Percentiles rank a stretch among this genome's conserved stretches.
phyloP scores from a whole-genome alignment of 139 green algal genomes.

The Nannochloris sp. region DNA sequence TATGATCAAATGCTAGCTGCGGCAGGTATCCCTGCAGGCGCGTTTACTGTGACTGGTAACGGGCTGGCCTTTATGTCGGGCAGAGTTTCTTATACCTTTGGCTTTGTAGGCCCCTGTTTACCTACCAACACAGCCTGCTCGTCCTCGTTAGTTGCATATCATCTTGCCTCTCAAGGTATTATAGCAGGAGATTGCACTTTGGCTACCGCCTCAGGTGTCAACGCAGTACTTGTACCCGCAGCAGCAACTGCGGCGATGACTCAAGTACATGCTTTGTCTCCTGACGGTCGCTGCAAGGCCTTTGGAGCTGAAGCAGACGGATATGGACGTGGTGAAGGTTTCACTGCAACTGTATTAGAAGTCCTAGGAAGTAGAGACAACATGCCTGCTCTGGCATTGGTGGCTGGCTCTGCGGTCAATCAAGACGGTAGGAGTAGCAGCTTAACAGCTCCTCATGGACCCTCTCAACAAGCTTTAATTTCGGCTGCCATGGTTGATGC shows the following conservation, averaged over 20 bases:
- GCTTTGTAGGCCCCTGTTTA: constrained; percentile 58
- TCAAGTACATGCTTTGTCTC: constrained; percentile 33
- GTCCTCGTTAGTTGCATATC: constrained; percentile 66
- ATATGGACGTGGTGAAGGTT: constrained; percentile 78
- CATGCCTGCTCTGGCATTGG: constrained; percentile 24
- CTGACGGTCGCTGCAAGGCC: constrained; percentile 74
- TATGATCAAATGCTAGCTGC: constrained; percentile 50
- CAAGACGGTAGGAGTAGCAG: constrained; percentile 79
- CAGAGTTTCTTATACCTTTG: constrained; percentile 75
- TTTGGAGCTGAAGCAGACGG: constrained; percentile 74
- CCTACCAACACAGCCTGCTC: constrained; percentile 84
- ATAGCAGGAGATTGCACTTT: constrained; percentile 25
- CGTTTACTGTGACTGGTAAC: constrained; percentile 66
- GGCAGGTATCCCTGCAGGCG: constrained; percentile 28
- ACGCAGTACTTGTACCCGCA: constrained; percentile 60
- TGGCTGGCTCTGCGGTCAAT: constrained; percentile 70
- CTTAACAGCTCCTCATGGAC: constrained; percentile 77
- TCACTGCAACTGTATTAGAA: constrained; percentile 46
- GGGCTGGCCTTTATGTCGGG: constrained; percentile 72
- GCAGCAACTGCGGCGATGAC: constrained; percentile 65
- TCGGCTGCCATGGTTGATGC: constrained; percentile 32
- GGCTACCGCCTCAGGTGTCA: constrained; percentile 47
- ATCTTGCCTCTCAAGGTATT: constrained; percentile 50
- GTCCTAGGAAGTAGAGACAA: neutral
- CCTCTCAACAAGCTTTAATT: constrained; percentile 62